These are phyloP conservation scores for Drosera capensis DNA, from an alignment of 148 eudicot species.

Conservation along the genomic window DNA sequence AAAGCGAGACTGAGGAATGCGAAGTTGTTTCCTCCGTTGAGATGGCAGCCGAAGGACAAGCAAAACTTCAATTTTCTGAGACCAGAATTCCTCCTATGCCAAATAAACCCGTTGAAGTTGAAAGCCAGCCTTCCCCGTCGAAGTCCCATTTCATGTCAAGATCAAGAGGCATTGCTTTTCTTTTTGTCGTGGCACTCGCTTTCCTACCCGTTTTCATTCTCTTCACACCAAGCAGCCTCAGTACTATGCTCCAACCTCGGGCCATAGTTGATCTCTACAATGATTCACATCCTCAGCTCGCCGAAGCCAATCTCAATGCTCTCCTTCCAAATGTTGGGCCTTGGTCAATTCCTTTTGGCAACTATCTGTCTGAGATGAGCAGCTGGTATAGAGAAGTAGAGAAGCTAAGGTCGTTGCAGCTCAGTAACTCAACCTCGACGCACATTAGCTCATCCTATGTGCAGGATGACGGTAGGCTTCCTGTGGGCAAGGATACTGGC, in stretches of 20 bases:
- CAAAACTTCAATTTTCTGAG: constrained; percentile 11
- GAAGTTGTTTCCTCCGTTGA: constrained; percentile 21
- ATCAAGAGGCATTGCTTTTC: constrained; percentile 22
- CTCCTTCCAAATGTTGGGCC: constrained; percentile 17
- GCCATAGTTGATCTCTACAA: constrained; percentile 16
- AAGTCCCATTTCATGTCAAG: constrained; percentile 16
- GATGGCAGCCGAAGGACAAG: constrained; percentile 5
- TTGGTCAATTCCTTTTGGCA: constrained; percentile 12
- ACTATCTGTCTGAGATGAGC: constrained; percentile 20
- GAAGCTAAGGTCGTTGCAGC: constrained; percentile 17
- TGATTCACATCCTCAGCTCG: constrained; percentile 16
- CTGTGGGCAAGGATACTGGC: neutral
- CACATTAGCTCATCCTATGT: too few species aligned
- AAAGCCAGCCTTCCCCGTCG: constrained; percentile 3
- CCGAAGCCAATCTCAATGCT: constrained; percentile 18
- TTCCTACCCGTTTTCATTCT: constrained; percentile 16
- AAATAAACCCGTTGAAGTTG: constrained; percentile 6
- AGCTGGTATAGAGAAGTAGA: constrained; percentile 11
- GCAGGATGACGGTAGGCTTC: constrained; percentile 17
- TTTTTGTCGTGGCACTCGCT: constrained; percentile 35
- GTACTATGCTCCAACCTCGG: constrained; percentile 13
- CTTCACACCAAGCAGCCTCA: constrained; percentile 12
- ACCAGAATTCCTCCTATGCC: constrained; percentile 1
- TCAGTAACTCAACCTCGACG: constrained; percentile 33
- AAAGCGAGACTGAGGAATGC: too few species aligned